Evolutionary conservation across 2,329 filamentous ascomycete genomes (phyloP).

Genomic region (Remersonia thermophila): DNA sequence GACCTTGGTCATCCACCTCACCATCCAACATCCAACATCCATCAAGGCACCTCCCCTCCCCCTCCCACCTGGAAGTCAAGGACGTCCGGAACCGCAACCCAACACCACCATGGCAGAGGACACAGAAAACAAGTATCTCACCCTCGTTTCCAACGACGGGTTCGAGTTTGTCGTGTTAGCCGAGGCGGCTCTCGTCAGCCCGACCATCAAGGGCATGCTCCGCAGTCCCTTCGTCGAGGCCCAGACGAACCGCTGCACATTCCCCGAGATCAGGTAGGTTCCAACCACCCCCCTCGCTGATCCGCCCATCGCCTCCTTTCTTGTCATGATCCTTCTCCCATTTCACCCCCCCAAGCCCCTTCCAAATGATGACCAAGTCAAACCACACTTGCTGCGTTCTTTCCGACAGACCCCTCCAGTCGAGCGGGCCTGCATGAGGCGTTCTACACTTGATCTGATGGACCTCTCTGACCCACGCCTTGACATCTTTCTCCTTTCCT

Average conservation of each 20-base stretch:
- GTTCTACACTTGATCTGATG: slow-evolving; percentile 55
- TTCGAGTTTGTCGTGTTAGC: slow-evolving; percentile 66
- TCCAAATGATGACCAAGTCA: slow-evolving; percentile 24
- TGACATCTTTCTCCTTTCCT: neutral
- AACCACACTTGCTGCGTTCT: slow-evolving; percentile 28
- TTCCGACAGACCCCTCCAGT: slow-evolving; percentile 32
- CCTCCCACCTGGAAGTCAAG: too few relatives aligned
- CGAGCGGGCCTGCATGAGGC: slow-evolving; percentile 35
- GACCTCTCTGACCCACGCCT: neutral
- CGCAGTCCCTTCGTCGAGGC: slow-evolving; percentile 55
- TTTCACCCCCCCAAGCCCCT: slow-evolving; percentile 1
- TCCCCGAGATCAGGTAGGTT: slow-evolving; percentile 65
- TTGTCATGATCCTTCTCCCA: slow-evolving; percentile 1
- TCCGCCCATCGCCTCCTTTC: neutral
- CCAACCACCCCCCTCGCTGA: too few relatives aligned
- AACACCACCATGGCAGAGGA: too few relatives aligned
- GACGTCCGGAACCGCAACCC: too few relatives aligned
- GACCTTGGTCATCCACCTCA: too few relatives aligned
- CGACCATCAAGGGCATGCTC: slow-evolving; percentile 63
- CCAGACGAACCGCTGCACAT: slow-evolving; percentile 48
- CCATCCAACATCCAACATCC: too few relatives aligned
- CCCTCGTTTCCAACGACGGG: slow-evolving; percentile 62
- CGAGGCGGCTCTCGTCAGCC: slow-evolving; percentile 57
- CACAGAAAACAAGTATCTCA: slow-evolving; percentile 53
- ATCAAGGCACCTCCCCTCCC: too few relatives aligned